phyloP scores from a whole-genome alignment of 495 filamentous ascomycete species.

The Staphylotrichum longicolle region DNA sequence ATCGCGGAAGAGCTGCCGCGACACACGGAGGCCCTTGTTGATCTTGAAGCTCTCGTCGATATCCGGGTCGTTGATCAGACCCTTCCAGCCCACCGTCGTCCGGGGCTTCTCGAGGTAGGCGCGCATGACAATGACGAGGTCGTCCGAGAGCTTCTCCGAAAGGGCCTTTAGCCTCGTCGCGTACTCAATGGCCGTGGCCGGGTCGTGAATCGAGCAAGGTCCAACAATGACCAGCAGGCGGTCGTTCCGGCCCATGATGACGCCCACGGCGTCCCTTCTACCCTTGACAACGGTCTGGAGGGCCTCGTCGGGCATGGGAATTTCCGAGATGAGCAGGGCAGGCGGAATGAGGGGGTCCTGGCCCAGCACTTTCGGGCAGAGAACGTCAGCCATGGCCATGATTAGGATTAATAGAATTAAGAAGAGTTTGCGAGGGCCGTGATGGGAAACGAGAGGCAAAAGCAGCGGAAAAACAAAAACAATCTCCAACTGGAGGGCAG shows the following conservation, averaged over 20 bases:
- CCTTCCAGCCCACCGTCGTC: conserved; percentile 99
- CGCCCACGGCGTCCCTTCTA: conserved; percentile 74
- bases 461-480: too few relatives aligned
- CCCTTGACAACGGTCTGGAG: conserved; percentile 73
- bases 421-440: too few relatives aligned
- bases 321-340: conserved; percentile 79
- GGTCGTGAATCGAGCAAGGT: conserved; percentile 97
- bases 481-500: too few relatives aligned
- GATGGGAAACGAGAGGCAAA: too few relatives aligned
- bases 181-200: conserved; percentile 83
- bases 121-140: conserved; percentile 93
- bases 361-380: conserved; percentile 66
- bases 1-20: conserved; percentile 84
- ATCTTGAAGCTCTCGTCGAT: conserved; percentile 97
- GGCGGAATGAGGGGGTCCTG: conserved; percentile 94
- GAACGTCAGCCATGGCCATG: conserved; percentile 26
- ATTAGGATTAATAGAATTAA: background rate
- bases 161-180: conserved; percentile 70
- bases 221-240: conserved; percentile 92
- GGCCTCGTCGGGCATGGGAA: conserved; percentile 68
- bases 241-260: conserved; percentile 77
- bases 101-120: conserved; percentile 98
- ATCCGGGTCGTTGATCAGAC: conserved; percentile 97
- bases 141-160: conserved; percentile 69
- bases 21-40: conserved; percentile 94